These are phyloP conservation scores for Lodderomyces orthopsilosis DNA, from an alignment of 1,139 yeast species.

Conservation along the genomic window DNA sequence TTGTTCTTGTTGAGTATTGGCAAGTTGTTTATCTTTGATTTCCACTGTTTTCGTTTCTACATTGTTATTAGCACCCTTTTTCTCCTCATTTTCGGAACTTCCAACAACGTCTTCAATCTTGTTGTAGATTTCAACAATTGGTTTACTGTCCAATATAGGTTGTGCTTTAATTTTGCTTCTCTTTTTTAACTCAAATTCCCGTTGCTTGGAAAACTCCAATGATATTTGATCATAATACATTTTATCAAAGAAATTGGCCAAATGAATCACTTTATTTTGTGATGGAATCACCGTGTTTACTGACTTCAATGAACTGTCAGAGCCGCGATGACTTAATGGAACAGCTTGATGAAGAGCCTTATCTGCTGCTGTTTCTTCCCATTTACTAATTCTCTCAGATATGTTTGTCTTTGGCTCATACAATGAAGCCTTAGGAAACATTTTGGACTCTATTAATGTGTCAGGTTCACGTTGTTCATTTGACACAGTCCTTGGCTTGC, in stretches of 20 bases:
- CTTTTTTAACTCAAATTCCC: constrained; percentile 69
- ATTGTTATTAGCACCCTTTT: constrained; percentile 9
- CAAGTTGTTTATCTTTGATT: constrained; percentile 2
- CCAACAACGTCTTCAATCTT: constrained; percentile 85
- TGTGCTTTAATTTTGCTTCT: constrained; percentile 69
- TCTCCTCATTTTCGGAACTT: constrained; percentile 18
- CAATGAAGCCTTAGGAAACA: constrained; percentile 12
- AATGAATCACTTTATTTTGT: constrained; percentile 50
- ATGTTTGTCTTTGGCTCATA: constrained; percentile 15
- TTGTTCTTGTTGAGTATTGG: constrained; percentile 3
- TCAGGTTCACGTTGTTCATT: constrained; percentile 9
- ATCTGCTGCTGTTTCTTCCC: constrained; percentile 14
- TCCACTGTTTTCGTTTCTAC: constrained; percentile 12
- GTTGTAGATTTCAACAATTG: constrained; percentile 88
- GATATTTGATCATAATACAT: constrained; percentile 81
- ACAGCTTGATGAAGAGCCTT: constrained; percentile 2
- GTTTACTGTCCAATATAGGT: constrained; percentile 75
- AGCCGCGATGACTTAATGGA: constrained; percentile 10
- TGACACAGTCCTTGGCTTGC: constrained; percentile 7
- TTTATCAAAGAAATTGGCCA: constrained; percentile 69
- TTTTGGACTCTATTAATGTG: constrained; percentile 13
- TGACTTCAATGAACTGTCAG: constrained; percentile 11
- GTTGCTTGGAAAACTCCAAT: constrained; percentile 79
- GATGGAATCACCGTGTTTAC: constrained; percentile 13
- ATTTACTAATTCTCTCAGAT: constrained; percentile 15